Base-by-base conservation (phyloP, 805 yeast species). In the Barnettozyma sucrosica region DNA sequence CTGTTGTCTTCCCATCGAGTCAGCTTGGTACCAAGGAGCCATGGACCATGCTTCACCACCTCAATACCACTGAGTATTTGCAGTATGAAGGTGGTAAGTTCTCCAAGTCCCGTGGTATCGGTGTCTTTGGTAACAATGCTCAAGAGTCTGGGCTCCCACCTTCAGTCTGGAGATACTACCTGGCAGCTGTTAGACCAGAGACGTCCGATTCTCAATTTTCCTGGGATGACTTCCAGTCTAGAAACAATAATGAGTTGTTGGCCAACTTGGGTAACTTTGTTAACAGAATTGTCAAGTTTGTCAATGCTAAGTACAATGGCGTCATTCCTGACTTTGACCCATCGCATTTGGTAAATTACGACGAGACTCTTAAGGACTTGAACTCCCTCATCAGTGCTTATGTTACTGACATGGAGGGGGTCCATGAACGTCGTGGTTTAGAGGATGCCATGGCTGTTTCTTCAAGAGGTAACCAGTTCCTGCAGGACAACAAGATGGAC, bases 21-120 rank as follows among this genome's bases (percentile, higher is more conserved):
- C 85, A 83, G 68, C 70, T 93, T 40, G 99, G 98, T 66, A 90
- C 99, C 16, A 69, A 76, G 18, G 92, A 92, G 48, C 61, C 74
- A 42, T 93, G 98, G 98, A 89, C 97, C 50, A 83, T 80, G 79
- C 75, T 90, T 56, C 87, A 89, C 62, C 96, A 90, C 67, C 70
- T 93, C 57, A 86, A 82, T 65, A 90, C 99, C 41, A 93, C 99
- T 11, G 99, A 92, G 70, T 93, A 93, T 65, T 75, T 93, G 62
- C 98, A 93, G 68, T 93, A 93, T 63, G 99, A 93, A 72, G 95
- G 92, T 52, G 99, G 99, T 55, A 93, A 93, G 68, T 93, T 93
- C 73, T 92, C 98, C 48, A 93, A 93, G 71, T 88, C 96, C n/a
- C 82, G 99, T 70, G 93, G 93, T 57, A 78, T 92, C 52, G 99